phyloP scores from a whole-genome alignment of 1,284 basidiomycete genomes.

The Moesziomyces sp. region DNA sequence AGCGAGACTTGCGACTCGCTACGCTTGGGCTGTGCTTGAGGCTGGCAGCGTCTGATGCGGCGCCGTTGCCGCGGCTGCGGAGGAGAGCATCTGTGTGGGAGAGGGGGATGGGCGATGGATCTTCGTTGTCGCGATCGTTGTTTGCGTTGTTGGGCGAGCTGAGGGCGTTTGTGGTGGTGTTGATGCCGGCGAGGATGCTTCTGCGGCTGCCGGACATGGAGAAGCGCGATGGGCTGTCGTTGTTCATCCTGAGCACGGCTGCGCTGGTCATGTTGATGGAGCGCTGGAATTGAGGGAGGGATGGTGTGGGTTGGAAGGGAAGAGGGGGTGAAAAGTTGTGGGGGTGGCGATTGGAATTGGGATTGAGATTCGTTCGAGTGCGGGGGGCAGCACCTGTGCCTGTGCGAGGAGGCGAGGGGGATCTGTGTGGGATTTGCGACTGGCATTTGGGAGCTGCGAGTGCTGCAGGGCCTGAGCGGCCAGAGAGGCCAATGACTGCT shows the following conservation, averaged over 20 bases:
- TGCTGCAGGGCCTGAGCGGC: too few species aligned
- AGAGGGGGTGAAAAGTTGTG: neutral
- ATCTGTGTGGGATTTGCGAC: too few species aligned
- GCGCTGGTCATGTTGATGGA: constrained; percentile 31
- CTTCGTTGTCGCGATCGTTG: neutral
- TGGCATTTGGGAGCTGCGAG: too few species aligned
- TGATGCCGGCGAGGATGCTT: constrained; percentile 45
- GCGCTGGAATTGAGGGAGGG: neutral
- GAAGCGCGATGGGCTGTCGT: constrained; percentile 16
- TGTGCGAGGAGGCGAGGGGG: too few species aligned
- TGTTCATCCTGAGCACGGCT: constrained; percentile 40
- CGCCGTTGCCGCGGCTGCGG: constrained; percentile 10
- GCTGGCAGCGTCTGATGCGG: constrained; percentile 12
- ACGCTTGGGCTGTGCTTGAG: constrained; percentile 6
- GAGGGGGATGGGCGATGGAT: constrained; percentile 32
- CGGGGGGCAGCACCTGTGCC: too few species aligned
- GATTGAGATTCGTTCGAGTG: too few species aligned
- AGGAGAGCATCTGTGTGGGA: constrained; percentile 51
- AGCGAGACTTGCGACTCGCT: constrained; percentile 19
- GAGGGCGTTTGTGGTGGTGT: constrained; percentile 9
- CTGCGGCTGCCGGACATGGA: constrained; percentile 34
- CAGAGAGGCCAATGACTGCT: too few species aligned
- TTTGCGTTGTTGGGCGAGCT: neutral
- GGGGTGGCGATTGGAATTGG: too few species aligned
- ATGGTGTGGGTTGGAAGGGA: neutral